These are phyloP conservation scores for Talaromyces adpressus DNA, from an alignment of 495 filamentous ascomycete genomes.

Conservation along the genomic window DNA sequence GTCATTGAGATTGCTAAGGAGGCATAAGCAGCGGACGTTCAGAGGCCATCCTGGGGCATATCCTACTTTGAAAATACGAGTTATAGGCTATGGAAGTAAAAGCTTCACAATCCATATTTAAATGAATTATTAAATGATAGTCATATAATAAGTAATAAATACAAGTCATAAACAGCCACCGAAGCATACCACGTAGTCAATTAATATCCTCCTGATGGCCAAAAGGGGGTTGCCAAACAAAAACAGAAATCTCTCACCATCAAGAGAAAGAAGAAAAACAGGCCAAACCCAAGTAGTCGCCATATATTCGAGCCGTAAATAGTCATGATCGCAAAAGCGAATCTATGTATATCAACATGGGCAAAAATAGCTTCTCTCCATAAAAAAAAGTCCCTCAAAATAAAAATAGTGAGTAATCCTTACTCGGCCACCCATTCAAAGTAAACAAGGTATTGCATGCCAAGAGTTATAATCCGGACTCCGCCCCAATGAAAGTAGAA, in stretches of 20 bases:
- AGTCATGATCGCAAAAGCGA: neutral
- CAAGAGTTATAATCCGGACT: neutral
- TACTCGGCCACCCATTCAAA: neutral
- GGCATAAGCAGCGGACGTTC: neutral
- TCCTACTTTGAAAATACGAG: too few species aligned
- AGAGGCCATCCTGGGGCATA: too few species aligned
- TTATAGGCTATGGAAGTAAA: neutral
- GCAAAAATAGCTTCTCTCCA: neutral
- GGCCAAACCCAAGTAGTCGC: neutral
- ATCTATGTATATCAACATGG: neutral
- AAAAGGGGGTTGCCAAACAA: neutral
- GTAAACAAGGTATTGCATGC: neutral
- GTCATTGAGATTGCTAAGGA: conserved; percentile 22
- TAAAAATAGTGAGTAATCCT: neutral
- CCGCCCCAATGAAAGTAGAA: neutral
- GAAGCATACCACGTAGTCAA: neutral
- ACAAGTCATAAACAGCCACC: neutral
- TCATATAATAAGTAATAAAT: neutral
- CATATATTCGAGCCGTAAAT: neutral
- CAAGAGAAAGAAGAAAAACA: neutral
- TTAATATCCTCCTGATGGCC: neutral
- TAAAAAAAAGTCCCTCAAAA: neutral
- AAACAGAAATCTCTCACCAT: neutral
- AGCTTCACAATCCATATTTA: neutral
- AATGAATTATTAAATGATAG: neutral